Base-by-base conservation (phyloP, 2,329 filamentous ascomycete species). In the Lasiodiplodia hormozganensis region DNA sequence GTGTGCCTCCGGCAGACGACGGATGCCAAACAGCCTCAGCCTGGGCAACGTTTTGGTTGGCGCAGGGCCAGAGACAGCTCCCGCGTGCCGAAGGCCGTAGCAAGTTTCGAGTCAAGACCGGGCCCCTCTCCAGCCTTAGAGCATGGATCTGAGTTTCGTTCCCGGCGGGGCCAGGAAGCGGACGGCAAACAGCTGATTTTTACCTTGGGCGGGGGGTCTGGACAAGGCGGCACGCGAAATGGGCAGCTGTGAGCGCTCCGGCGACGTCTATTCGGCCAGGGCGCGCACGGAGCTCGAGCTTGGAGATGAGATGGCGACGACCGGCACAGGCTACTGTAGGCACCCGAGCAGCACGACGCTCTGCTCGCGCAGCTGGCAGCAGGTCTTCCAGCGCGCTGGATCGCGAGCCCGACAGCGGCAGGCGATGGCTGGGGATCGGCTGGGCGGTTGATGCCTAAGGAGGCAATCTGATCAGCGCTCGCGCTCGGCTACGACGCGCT, bases 401-500 rank as follows among this genome's bases (percentile, higher is more conserved):
- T 62, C 58, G 40, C 38, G 23, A 47, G 34, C 36, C 34, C 36
- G 38, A 36, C 56, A 60, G n/a, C 36, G 56, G 36, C 21, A 43
- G 56, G 36, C 56, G 56, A 34, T 21, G 38, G 62, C 38, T 28
- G 28, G 64, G 38, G 64, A 66, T 66, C 52, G 64, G 53, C 64
- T 66, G 52, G 62, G 18, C 10, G 52, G 36, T 66, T 54, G 64
- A 66, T 66, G 64, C 64, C 64, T 57, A 49, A 66, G 52, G 64
- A 49, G 64, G 64, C 64, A 66, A 66, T 54, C 64, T 66, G 64
- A 66, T 66, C 64, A 66, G 38, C 64, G 51, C 40, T 34, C 58
- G 12, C 49, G 58, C 58, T 62, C 58, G 58, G 58, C 40, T 49
- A 62, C 58, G 58, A 62, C 40, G 58, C 40, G 58, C 58, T 49